Conservation (phyloP, 805 yeast species). For the Kodamaea hsintzibuensis region DNA sequence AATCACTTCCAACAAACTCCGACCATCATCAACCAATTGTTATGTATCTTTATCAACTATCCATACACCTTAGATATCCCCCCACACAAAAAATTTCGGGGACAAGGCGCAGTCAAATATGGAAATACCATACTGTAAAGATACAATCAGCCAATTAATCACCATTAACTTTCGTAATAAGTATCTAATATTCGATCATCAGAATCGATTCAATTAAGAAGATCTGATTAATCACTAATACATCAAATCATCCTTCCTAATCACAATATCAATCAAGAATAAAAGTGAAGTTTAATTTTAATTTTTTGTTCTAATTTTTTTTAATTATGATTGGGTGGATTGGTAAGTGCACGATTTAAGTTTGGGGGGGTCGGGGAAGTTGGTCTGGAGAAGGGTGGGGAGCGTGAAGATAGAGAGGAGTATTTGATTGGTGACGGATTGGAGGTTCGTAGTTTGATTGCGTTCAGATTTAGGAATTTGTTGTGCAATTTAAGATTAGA, state of each 20-base stretch:
- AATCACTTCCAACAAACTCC: no score
- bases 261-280: background rate
- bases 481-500: no score
- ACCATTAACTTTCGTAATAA: background rate
- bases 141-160: background rate
- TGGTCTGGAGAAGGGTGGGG: background rate
- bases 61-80: no score
- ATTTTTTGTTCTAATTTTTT: background rate
- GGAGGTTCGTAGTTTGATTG: no score
- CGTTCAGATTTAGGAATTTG: no score
- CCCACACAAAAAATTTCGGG: no score
- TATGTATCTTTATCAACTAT: no score
- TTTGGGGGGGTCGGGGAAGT: background rate
- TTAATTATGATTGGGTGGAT: background rate
- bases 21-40: no score
- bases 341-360: background rate
- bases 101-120: no score
- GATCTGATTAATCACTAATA: background rate
- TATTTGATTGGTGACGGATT: no score
- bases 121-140: no score
- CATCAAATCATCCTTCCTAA: background rate
- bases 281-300: background rate
- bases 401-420: no score
- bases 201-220: background rate
- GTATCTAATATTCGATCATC: background rate